Evolutionary conservation across 202 grass and related monocot genomes (phyloP), one percentile per base, ranked within the genome.

Genomic region (Carex arenaria): DNA sequence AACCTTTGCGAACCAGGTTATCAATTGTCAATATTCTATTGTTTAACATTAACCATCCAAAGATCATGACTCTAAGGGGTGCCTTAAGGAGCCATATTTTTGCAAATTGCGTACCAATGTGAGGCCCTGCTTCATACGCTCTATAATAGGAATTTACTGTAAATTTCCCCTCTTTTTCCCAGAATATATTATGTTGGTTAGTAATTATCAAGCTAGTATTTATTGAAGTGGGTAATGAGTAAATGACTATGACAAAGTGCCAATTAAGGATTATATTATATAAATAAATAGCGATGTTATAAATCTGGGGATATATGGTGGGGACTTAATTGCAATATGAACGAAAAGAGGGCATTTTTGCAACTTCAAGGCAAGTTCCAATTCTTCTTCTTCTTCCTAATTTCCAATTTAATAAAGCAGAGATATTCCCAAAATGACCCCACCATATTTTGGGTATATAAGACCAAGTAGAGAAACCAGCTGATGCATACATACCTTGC

Each of bases 301-400:
- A 53, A 63, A 61, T 82, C 1, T 68, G 10, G 45, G 32, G 23
- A 82, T 55, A 57, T 77, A 34, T 82, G 79, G 79, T 82, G 79
- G 79, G 79, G 79, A 67, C 61, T 82, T 54, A 4, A 53, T 36
- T 3, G 42, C 63, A 82, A 82, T 82, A 67, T 68, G 63, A 15
- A 53, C 79, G 28, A 67, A 34, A 10, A 82, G 64, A 55, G 63
- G 80, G 80, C 2, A 10, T 32, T 32, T 82, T 54, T 82, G 61
- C 80, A 82, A 82, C 15, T 68, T 82, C 80, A 82, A 67, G 45
- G 80, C 61, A 81, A 53, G 79, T 81, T 81, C 79, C 79, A 49
- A 49, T 14, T 13, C n/a, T 65, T 28, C n/a, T 28, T 79, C 61
- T 80, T 45, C 78, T 64, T 38, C 20, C 36, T 30, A 81, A 81